Percentiles rank a stretch among this genome's conserved stretches.
Conservation (phyloP, 2,329 filamentous ascomycete species). For the Aspergillus luchuensis region DNA sequence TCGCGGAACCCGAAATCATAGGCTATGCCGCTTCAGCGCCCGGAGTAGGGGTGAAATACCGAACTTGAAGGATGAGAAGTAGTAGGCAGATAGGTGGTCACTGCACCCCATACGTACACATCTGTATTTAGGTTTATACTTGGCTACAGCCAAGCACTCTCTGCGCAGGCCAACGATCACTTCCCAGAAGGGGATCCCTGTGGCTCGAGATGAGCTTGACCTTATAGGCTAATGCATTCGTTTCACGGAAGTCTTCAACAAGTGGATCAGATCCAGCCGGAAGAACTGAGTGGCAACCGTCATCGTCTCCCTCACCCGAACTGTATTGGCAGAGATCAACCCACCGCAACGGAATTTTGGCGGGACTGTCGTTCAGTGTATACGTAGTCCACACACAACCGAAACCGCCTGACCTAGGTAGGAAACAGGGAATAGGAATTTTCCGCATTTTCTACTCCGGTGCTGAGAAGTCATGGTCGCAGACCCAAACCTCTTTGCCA, state of each 20-base stretch:
- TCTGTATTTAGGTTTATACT: too few relatives aligned
- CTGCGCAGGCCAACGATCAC: neutral
- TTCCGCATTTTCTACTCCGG: neutral
- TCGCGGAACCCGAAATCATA: conserved; percentile 46
- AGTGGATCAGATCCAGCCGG: neutral
- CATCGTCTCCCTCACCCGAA: neutral
- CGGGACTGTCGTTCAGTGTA: neutral
- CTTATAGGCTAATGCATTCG: neutral
- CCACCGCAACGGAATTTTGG: neutral
- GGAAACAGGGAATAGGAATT: neutral
- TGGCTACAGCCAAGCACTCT: neutral
- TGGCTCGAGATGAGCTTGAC: neutral
- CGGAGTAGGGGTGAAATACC: neutral
- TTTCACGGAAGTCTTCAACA: neutral
- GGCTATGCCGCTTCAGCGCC: conserved; percentile 37
- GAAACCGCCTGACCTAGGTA: neutral
- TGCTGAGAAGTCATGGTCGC: neutral
- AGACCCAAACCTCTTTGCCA: neutral
- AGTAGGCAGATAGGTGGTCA: neutral
- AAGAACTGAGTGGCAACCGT: neutral
- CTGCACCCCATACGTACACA: neutral
- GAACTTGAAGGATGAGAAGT: neutral
- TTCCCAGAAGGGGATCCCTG: neutral
- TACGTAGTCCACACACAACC: neutral
- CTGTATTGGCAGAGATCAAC: neutral